These are phyloP conservation scores for Dictyostelium capitatum DNA, from an alignment of 78 protist species.

Conservation along the genomic window DNA sequence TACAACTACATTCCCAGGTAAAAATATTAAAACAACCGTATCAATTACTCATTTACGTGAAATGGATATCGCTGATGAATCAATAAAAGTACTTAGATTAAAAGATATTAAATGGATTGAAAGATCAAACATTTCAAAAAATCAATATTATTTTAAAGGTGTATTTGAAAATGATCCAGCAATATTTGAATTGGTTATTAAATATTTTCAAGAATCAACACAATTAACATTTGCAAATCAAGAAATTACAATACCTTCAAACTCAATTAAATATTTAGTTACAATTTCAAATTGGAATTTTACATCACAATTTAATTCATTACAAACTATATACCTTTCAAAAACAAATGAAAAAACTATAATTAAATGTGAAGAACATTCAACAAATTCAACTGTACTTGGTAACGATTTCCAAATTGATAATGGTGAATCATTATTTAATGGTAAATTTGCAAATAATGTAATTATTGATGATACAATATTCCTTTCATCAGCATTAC, in stretches of 20 bases:
- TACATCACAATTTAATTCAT: not conserved
- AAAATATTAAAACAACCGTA: not conserved
- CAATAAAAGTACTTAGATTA: not conserved
- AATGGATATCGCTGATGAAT: not conserved
- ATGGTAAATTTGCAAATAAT: not conserved
- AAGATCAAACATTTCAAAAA: not conserved
- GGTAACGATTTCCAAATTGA: constrained; percentile 14
- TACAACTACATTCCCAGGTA: not conserved
- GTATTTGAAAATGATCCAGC: constrained; percentile 14
- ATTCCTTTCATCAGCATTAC: not conserved
- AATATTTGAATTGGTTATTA: not conserved
- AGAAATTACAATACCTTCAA: not conserved
- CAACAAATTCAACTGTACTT: not conserved
- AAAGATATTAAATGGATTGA: not conserved
- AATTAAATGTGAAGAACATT: not conserved
- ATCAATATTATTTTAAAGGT: constrained; percentile 10
- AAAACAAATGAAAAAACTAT: not conserved
- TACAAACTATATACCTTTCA: constrained; percentile 31
- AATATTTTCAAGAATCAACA: not conserved
- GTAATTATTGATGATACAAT: not conserved
- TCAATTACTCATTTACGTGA: constrained; percentile 34
- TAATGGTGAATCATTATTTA: constrained; percentile 7
- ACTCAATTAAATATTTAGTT: constrained; percentile 39
- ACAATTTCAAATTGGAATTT: constrained; percentile 22
- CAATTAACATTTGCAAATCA: constrained; percentile 30